These are phyloP conservation scores for Medicago arabica DNA, from an alignment of 306 rosid species.

Conservation along the genomic window DNA sequence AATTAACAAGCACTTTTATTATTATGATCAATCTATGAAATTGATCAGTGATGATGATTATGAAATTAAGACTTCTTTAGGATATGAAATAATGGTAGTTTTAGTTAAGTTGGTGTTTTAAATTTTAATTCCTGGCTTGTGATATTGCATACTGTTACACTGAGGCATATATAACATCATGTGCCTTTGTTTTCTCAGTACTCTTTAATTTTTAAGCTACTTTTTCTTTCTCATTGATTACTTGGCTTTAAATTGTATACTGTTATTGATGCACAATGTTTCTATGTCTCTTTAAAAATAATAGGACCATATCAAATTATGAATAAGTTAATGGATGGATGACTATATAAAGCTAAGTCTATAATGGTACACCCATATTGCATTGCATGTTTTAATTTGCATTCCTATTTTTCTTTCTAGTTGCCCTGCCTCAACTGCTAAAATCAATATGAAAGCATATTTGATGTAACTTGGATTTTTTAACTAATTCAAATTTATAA, in stretches of 20 bases:
- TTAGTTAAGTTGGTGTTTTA: slow-evolving; percentile 30
- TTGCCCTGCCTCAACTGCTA: slow-evolving; percentile 32
- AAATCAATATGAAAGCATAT: not conserved
- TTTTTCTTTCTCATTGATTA: slow-evolving; percentile 30
- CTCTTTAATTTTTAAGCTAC: slow-evolving; percentile 17
- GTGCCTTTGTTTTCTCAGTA: slow-evolving; percentile 9
- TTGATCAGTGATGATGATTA: slow-evolving; percentile 4
- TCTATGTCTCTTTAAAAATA: not conserved
- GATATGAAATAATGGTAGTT: slow-evolving; percentile 36
- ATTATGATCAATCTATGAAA: not conserved
- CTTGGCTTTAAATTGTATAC: slow-evolving; percentile 34
- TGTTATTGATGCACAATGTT: slow-evolving; percentile 12
- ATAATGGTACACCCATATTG: not conserved
- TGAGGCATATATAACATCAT: slow-evolving; percentile 15
- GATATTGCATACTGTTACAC: slow-evolving; percentile 37
- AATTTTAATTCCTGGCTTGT: slow-evolving; percentile 36
- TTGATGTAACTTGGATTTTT: not conserved
- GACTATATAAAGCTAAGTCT: not conserved
- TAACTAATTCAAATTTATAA: not conserved
- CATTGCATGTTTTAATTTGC: slow-evolving; percentile 2
- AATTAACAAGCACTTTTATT: not conserved
- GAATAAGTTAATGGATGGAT: slow-evolving; percentile 23
- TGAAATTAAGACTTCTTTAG: slow-evolving; percentile 28
- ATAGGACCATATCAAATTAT: not conserved
- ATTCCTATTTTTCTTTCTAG: slow-evolving; percentile 1